Evolutionary conservation across 805 yeast species (phyloP), one percentile per base, ranked within the genome.

Genomic region (Jamesozyma rosinii): DNA sequence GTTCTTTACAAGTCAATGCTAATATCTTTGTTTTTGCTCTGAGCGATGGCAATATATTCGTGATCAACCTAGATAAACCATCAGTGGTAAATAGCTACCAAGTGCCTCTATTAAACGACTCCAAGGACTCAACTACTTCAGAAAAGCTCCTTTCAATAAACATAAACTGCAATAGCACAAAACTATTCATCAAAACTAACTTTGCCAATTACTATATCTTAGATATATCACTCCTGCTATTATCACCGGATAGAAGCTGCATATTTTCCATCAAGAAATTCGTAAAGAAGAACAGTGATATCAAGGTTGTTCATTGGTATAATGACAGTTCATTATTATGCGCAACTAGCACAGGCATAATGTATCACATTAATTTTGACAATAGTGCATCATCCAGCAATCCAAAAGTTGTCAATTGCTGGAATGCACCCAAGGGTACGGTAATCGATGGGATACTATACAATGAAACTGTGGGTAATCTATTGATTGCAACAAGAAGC

Each of bases 51-150:
- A 54, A 69, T 14, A 61, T 83, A n/a, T 75, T 75, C 49, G 62
- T 82, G n/a, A 81, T 84, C 27, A 78, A 82, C 51, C 63, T 83
- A 48, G 79, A 76, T 40, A 69, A 70, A 40, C 92, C 92, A 1
- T 76, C 81, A 30, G 68, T 67, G 6, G 79, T 83, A 4, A 70
- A 68, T 35, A 63, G 59, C 20, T 54, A 68, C n/a, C 59, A 58
- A 11, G 46, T 70, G 1, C 64, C 73, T 0, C 45, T 57, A 19
- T 32, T 56, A 15, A 35, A 46, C 8, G 44, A 43, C 10, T 43
- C 45, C 3, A 35, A 45, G 5, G 39, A 42, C 13, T 44, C 45
- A n/a, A 42, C 39, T 21, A 47, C 43, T 42, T 40, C 46, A 2
- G 65, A 61, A 41, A 48, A 42, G 30, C 29, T 59, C 15, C 37